Conservation (phyloP, 2,329 filamentous ascomycete species). For the Ophiobolus disseminans region DNA sequence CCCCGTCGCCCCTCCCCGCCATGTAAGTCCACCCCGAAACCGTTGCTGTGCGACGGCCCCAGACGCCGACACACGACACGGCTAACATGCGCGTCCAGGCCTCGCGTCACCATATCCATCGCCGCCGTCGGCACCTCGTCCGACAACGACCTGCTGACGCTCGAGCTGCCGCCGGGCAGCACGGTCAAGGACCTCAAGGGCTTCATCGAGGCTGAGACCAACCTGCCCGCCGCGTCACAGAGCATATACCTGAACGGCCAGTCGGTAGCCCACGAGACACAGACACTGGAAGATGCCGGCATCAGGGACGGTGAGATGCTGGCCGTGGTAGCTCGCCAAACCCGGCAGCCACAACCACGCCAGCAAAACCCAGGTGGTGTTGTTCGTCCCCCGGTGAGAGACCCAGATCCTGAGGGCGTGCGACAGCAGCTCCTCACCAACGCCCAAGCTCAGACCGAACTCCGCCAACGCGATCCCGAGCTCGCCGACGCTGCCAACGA, state of each 20-base stretch:
- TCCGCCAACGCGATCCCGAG: conserved; percentile 75
- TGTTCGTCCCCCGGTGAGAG: conserved; percentile 23
- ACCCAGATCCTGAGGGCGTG: conserved; percentile 74
- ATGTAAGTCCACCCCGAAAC: conserved; percentile 46
- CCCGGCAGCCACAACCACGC: conserved; percentile 24
- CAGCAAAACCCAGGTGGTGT: no score
- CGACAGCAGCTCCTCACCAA: conserved; percentile 84
- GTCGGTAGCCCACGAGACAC: conserved; percentile 75
- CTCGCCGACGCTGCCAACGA: conserved; percentile 79
- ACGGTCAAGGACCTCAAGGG: conserved; percentile 85
- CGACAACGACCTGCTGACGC: conserved; percentile 77
- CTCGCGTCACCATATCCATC: conserved; percentile 83
- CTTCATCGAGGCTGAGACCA: conserved; percentile 83
- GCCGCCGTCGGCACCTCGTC: conserved; percentile 71
- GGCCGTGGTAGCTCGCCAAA: conserved; percentile 73
- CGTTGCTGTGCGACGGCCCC: conserved; percentile 45
- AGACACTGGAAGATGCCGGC: conserved; percentile 81
- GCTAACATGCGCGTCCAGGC: conserved; percentile 62
- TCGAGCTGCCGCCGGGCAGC: conserved; percentile 84
- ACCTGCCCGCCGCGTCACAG: conserved; percentile 74
- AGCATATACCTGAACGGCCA: conserved; percentile 90
- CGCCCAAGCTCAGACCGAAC: conserved; percentile 72
- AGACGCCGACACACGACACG: conserved; percentile 22
- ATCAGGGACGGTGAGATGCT: conserved; percentile 93
- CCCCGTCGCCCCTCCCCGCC: conserved; percentile 25